Evolutionary conservation across 2,329 filamentous ascomycete genomes (phyloP).

Genomic region (Leptographium lundbergii): DNA sequence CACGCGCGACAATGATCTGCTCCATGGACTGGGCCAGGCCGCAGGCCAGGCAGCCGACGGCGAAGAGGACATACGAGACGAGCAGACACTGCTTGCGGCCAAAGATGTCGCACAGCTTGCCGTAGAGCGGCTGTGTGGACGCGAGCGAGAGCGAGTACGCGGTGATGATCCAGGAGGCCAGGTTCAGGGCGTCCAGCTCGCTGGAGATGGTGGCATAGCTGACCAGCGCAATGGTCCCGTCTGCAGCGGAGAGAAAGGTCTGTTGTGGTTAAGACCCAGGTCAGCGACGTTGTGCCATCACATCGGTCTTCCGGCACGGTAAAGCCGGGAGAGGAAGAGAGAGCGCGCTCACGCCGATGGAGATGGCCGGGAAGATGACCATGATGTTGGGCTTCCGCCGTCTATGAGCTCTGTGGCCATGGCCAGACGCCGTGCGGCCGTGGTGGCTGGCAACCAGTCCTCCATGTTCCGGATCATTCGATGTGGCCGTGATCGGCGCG

Average conservation of each 20-base stretch:
- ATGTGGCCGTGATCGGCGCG: background rate
- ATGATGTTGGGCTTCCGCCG: background rate
- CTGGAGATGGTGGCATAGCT: slow-evolving; percentile 68
- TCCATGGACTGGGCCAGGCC: slow-evolving; percentile 33
- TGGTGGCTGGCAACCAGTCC: background rate
- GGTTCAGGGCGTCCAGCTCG: slow-evolving; percentile 61
- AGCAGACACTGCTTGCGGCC: slow-evolving; percentile 54
- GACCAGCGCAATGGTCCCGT: slow-evolving; percentile 67
- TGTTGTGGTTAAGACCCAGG: slow-evolving; percentile 16
- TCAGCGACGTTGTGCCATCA: background rate
- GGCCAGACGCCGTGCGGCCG: background rate
- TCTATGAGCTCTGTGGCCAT: background rate
- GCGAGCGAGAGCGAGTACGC: slow-evolving; percentile 61
- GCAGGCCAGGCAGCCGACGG: slow-evolving; percentile 36
- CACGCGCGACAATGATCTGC: slow-evolving; percentile 24
- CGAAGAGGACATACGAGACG: slow-evolving; percentile 32
- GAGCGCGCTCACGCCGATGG: background rate
- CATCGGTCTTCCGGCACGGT: background rate
- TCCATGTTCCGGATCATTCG: background rate
- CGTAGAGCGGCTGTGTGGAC: slow-evolving; percentile 59
- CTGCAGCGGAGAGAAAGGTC: slow-evolving; percentile 61
- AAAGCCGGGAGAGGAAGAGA: background rate
- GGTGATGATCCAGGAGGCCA: slow-evolving; percentile 61
- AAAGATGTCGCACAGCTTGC: slow-evolving; percentile 37
- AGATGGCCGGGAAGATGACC: background rate